phyloP scores from a whole-genome alignment of 1,139 yeast species.

The Magnusiomyces magnusii region DNA sequence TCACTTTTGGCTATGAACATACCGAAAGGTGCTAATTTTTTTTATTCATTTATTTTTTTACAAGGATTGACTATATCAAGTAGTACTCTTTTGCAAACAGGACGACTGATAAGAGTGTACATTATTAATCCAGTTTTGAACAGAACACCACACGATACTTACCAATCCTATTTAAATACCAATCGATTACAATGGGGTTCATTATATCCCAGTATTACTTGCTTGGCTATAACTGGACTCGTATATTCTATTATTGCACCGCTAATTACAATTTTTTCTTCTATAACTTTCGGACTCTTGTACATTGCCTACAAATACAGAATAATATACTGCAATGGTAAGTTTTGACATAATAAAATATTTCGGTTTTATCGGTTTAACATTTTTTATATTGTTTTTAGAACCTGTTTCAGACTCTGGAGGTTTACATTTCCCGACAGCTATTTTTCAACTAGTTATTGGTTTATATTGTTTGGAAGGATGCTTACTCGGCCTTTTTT shows the following conservation, averaged over 20 bases:
- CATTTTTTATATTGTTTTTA: conserved; percentile 7
- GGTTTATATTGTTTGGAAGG: conserved; percentile 78
- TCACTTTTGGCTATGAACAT: conserved; percentile 61
- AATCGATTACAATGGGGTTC: conserved; percentile 66
- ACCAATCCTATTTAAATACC: conserved; percentile 39
- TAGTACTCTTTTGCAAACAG: conserved; percentile 43
- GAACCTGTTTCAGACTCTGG: conserved; percentile 52
- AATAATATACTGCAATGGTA: conserved; percentile 42
- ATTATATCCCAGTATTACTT: conserved; percentile 64
- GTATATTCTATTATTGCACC: conserved; percentile 77
- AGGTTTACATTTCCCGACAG: conserved; percentile 65
- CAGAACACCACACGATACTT: conserved; percentile 55
- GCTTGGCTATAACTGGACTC: conserved; percentile 67
- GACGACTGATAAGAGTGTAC: conserved; percentile 39
- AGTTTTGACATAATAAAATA: too few relatives aligned
- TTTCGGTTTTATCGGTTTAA: too few relatives aligned
- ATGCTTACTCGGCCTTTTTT: conserved; percentile 67
- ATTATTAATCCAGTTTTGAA: conserved; percentile 39
- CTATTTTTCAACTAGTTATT: conserved; percentile 64
- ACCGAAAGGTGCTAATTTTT: conserved; percentile 77
- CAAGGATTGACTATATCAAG: conserved; percentile 73
- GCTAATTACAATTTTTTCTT: conserved; percentile 54
- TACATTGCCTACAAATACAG: conserved; percentile 59
- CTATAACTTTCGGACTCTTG: conserved; percentile 50
- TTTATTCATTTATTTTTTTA: conserved; percentile 62